Evolutionary conservation across 2,329 filamentous ascomycete genomes (phyloP).

Genomic region (Fonsecaea monophora): DNA sequence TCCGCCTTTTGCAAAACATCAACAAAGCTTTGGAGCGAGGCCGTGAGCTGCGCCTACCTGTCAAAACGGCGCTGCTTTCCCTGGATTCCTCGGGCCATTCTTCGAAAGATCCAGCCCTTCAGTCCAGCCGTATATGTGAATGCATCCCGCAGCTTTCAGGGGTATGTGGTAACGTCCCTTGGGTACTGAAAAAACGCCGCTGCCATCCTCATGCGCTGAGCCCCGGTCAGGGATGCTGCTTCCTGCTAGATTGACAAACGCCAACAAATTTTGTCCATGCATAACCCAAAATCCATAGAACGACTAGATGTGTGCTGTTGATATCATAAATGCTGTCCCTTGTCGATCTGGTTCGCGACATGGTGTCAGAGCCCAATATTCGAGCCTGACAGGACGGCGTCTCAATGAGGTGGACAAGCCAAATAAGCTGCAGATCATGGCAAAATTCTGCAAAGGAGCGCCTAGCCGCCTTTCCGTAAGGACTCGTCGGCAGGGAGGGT

Average conservation of each 20-base stretch:
- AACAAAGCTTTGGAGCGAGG: slow-evolving; percentile 15
- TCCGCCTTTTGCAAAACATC: slow-evolving; percentile 6
- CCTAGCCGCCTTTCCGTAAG: slow-evolving; percentile 55
- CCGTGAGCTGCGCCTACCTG: slow-evolving; percentile 14
- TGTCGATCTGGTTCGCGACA: background rate
- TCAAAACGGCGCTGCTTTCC: slow-evolving; percentile 7
- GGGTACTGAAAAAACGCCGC: slow-evolving; percentile 12
- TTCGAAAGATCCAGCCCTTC: slow-evolving; percentile 2
- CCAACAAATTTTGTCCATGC: slow-evolving; percentile 35
- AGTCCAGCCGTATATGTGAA: slow-evolving; percentile 16
- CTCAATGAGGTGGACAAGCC: background rate
- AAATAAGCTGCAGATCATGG: slow-evolving; percentile 16
- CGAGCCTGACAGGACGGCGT: background rate
- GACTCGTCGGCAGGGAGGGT: slow-evolving; percentile 52
- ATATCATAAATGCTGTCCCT: slow-evolving; percentile 31
- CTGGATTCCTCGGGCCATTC: slow-evolving; percentile 2
- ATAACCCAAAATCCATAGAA: slow-evolving; percentile 38
- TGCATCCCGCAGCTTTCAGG: slow-evolving; percentile 8
- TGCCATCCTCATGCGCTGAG: slow-evolving; percentile 21
- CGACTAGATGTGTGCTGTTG: slow-evolving; percentile 36
- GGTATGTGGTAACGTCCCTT: slow-evolving; percentile 5
- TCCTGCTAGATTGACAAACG: slow-evolving; percentile 33
- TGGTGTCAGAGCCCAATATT: background rate
- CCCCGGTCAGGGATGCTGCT: slow-evolving; percentile 19
- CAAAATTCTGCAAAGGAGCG: slow-evolving; percentile 31